These are phyloP conservation scores for Smithsoniella earleae DNA, from an alignment of 163 green algal species.

Conservation along the genomic window DNA sequence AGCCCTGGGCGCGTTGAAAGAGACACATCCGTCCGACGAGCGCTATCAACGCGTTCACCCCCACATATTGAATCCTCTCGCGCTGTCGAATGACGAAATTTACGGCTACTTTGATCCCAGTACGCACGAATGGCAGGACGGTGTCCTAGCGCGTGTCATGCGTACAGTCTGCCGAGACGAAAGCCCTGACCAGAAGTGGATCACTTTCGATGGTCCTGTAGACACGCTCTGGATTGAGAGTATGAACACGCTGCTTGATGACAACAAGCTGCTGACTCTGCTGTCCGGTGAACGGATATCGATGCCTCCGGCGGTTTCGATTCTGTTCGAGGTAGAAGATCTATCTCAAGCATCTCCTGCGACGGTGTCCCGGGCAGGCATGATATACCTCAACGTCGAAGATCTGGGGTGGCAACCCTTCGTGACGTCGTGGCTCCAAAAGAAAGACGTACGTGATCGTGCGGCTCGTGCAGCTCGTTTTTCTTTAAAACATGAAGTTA, in stretches of 20 bases:
- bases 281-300: slow-evolving; percentile 74
- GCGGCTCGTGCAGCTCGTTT: slow-evolving; percentile 34
- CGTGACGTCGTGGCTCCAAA: slow-evolving; percentile 59
- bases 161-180: slow-evolving; percentile 61
- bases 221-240: slow-evolving; percentile 87
- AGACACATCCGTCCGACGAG: slow-evolving; percentile 54
- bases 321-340: slow-evolving; percentile 87
- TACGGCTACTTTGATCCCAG: slow-evolving; percentile 70
- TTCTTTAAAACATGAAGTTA: too few relatives aligned
- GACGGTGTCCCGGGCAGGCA: slow-evolving; percentile 72
- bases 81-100: slow-evolving; percentile 75
- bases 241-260: slow-evolving; percentile 84
- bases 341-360: slow-evolving; percentile 73
- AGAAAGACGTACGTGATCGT: slow-evolving; percentile 32
- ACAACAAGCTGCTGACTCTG: slow-evolving; percentile 85
- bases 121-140: slow-evolving; percentile 76
- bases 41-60: slow-evolving; percentile 63
- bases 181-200: slow-evolving; percentile 65
- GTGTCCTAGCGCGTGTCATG: slow-evolving; percentile 73
- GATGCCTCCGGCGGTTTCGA: slow-evolving; percentile 64
- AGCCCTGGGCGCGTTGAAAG: slow-evolving; percentile 53
- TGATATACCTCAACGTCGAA: slow-evolving; percentile 85
- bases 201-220: slow-evolving; percentile 80
- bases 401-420: slow-evolving; percentile 73
- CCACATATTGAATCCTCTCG: slow-evolving; percentile 78